phyloP scores from a whole-genome alignment of 2,329 filamentous ascomycete species.

The Acrocalymma vagum region DNA sequence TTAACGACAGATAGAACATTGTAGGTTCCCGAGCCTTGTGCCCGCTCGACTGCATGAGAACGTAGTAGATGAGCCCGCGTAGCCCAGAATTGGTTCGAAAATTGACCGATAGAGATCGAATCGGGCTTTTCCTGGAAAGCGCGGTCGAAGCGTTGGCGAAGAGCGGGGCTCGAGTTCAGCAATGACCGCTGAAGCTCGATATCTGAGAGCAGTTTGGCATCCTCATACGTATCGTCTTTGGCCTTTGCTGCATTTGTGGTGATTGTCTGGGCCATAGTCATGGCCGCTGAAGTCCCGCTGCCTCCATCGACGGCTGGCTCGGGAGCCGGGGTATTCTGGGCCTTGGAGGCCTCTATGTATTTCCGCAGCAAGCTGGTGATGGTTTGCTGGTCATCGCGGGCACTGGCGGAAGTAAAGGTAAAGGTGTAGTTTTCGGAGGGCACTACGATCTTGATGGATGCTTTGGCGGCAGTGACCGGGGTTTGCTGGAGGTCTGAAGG shows the following conservation, averaged over 20 bases:
- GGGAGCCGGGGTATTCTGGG: constrained; percentile 46
- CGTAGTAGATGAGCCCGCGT: constrained; percentile 85
- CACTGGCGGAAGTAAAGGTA: constrained; percentile 83
- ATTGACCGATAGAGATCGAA: constrained; percentile 79
- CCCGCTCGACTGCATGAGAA: constrained; percentile 87
- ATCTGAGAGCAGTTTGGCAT: constrained; percentile 78
- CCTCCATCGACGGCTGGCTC: constrained; percentile 33
- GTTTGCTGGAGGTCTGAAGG: constrained; percentile 88
- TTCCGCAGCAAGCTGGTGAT: constrained; percentile 84
- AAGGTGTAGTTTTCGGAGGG: constrained; percentile 81
- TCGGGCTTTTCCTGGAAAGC: constrained; percentile 84
- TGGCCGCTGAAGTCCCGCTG: constrained; percentile 66
- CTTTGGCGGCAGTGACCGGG: constrained; percentile 84
- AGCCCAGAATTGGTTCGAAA: constrained; percentile 95
- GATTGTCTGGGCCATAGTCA: constrained; percentile 79
- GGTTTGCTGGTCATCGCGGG: constrained; percentile 82
- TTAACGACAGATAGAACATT: constrained; percentile 94
- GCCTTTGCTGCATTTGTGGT: constrained; percentile 48
- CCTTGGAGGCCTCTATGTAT: constrained; percentile 76
- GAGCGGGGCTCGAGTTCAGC: constrained; percentile 77
- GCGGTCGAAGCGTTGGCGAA: constrained; percentile 88
- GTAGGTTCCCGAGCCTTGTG: constrained; percentile 87
- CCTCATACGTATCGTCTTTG: constrained; percentile 78
- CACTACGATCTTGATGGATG: constrained; percentile 92
- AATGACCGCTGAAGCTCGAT: constrained; percentile 87